Evolutionary conservation across 1,284 basidiomycete genomes (phyloP).

Genomic region (Sparassis latifolia): DNA sequence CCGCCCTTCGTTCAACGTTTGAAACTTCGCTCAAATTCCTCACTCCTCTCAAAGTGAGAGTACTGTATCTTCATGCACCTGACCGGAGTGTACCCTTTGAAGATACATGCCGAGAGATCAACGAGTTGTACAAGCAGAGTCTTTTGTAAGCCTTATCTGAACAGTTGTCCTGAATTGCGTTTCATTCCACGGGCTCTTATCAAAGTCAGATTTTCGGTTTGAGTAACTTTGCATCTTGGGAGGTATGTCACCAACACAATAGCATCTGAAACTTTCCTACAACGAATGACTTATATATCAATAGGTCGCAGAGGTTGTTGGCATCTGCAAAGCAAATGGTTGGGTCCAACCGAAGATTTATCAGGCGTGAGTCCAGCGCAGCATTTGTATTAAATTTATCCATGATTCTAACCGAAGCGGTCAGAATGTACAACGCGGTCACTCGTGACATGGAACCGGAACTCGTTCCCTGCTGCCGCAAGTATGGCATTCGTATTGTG

Average conservation of each 20-base stretch:
- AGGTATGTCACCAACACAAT: slow-evolving; percentile 18
- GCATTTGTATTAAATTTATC: background rate
- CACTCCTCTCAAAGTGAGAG: slow-evolving; percentile 31
- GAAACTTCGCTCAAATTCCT: slow-evolving; percentile 32
- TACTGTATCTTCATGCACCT: slow-evolving; percentile 42
- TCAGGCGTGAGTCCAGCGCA: slow-evolving; percentile 29
- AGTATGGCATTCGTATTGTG: slow-evolving; percentile 47
- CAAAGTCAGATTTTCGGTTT: slow-evolving; percentile 40
- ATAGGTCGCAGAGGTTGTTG: slow-evolving; percentile 49
- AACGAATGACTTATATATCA: background rate
- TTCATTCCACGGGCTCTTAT: background rate
- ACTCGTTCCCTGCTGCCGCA: slow-evolving; percentile 49
- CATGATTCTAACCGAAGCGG: background rate
- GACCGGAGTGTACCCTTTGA: slow-evolving; percentile 42
- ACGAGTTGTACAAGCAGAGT: slow-evolving; percentile 38
- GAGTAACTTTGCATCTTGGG: slow-evolving; percentile 41
- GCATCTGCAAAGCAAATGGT: slow-evolving; percentile 43
- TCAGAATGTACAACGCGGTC: slow-evolving; percentile 45
- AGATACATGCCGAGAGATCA: slow-evolving; percentile 36
- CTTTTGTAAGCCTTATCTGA: slow-evolving; percentile 30
- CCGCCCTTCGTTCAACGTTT: slow-evolving; percentile 31
- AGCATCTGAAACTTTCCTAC: background rate
- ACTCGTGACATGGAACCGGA: slow-evolving; percentile 49
- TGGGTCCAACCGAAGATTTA: slow-evolving; percentile 50
- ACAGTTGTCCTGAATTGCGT: background rate